phyloP scores from a whole-genome alignment of 176 grass and related monocot species.

The Poa annua region DNA sequence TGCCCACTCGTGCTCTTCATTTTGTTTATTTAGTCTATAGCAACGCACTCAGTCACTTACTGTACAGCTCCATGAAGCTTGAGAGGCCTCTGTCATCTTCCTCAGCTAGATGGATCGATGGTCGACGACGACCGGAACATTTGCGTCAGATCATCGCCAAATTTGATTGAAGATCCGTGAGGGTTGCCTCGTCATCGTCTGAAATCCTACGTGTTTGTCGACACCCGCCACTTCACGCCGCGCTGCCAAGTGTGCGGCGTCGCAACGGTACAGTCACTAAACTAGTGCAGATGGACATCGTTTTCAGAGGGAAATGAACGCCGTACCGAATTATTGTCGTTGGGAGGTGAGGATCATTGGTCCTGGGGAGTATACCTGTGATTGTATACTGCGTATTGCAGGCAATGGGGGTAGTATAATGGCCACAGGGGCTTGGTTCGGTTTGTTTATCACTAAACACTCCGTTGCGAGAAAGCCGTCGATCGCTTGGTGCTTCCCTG shows the following conservation, averaged over 20 bases:
- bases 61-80: not conserved
- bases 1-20: conserved; percentile 35
- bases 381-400: conserved; percentile 27
- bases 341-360: conserved; percentile 35
- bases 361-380: conserved; percentile 29
- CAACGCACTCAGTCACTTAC: not conserved
- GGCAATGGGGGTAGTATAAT: not conserved
- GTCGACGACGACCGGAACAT: not conserved
- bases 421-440: not conserved
- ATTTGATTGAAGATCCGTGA: not conserved
- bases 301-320: not conserved
- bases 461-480: conserved; percentile 36
- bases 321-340: not conserved
- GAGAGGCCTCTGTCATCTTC: conserved; percentile 11
- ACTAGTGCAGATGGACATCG: conserved; percentile 15
- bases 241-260: conserved; percentile 49
- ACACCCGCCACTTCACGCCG: conserved; percentile 11
- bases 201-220: conserved; percentile 49
- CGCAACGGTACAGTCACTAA: not conserved
- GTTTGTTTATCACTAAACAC: conserved; percentile 23
- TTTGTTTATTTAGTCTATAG: not conserved
- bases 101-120: not conserved
- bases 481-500: conserved; percentile 35
- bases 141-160: conserved; percentile 8
- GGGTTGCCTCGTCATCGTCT: conserved; percentile 20